Evolutionary conservation across 768 basidiomycete species (phyloP), one percentile per base, ranked within the genome.

Genomic region (Termitomyces sp.): DNA sequence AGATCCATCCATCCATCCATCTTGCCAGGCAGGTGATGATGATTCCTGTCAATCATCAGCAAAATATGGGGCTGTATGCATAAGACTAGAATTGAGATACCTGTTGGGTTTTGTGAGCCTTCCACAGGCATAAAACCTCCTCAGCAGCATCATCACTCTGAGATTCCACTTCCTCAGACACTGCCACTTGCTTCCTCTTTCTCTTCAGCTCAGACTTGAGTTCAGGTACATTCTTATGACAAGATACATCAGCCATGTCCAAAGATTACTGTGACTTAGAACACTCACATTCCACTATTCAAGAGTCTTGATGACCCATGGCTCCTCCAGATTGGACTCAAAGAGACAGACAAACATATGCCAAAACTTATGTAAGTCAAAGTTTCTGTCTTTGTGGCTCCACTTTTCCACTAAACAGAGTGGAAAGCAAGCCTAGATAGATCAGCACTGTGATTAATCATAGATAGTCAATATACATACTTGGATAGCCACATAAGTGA

Each of bases 401-500:
- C 48, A 50, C 10, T 58, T 50, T 15, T 47, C 67, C 32, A 51
- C 32, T 3, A 2, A 51, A 34, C 15, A 51, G n/a, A 51, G 49
- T 6, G 32, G 15, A 51, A 51, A 51, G 4, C 8, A 10, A 32
- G 14, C 14, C 49, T 50, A 5, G 14, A 50, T 5, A 17, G 17
- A 50, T 31, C 6, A 15, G 48, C 25, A 25, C 25, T 25, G 40
- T 15, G 11, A 49, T 6, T 31, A 11, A 29, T 5, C 2, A 49
- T 49, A 14, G 17, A 5, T 43, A 6, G 6, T 14, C n/a, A 12
- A 34, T 50, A 40, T 59, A 53, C 52, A 31, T 56, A 55, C 60
- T 37, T 60, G 60, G 40, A 55, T 38, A 1, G 37, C 46, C 5
- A 46, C 29, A 40, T 60, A 54, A 32, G 46, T 45, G 3, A 54